Base-by-base conservation (phyloP, 129 eudicot genomes). In the Pittosporum tobira region DNA sequence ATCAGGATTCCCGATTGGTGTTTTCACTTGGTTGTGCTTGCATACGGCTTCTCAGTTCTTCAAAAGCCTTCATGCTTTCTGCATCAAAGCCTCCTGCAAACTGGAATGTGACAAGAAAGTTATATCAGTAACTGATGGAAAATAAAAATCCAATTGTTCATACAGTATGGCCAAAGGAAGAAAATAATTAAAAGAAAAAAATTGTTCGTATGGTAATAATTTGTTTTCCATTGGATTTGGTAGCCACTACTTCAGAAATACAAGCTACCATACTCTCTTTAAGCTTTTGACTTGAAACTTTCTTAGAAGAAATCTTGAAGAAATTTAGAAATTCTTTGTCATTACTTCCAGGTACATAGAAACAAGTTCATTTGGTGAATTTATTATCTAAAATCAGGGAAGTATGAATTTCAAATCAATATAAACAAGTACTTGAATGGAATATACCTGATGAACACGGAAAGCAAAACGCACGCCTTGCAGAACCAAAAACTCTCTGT, bases 41-140 rank as follows among this genome's bases (percentile, higher is more conserved):
- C 70, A 85, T 84, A 14, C 96, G 79, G 62, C 75, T 79, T 74
- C 99, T 81, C 42, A 91, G 67, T 44, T 91, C 96, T 79, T 91
- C 96, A 68, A 87, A 91, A 14, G 94, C 96, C 81, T 87, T 87
- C 99, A 91, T 91, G 66, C 96, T 91, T 70, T 91, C 99, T 37
- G 94, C 85, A 72, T 91, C 96, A 70, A 91, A 91, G 16, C 99
- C 99, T 81, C 99, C 99, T 48, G 99, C 99, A 81, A 91, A 91
- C 99, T 91, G 94, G 44, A 77, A 73, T 56, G n/a, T n/a, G n/a
- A 59, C 61, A 26, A 52, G 22, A 15, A 38, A 40, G 13, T 1
- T 34, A 34, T 34, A 34, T 34, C 40, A 34, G 9, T 34, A 4
- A 34, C 9, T 11, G 9, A 34, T 4, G n/a, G n/a, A n/a, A n/a